Conservation (phyloP, 768 basidiomycete genomes). For the Xerocomus potaroensis region DNA sequence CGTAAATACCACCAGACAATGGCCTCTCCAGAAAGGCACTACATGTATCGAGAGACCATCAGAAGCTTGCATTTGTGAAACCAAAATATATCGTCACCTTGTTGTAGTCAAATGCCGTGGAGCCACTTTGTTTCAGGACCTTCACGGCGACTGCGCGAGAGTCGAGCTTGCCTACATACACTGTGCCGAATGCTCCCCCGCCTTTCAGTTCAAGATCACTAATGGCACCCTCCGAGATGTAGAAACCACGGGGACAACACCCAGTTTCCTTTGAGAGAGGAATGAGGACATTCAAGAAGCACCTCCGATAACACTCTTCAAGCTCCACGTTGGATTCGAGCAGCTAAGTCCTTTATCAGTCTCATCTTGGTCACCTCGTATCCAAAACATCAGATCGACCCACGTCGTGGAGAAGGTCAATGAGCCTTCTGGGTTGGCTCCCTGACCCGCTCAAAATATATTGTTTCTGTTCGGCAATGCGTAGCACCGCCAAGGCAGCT, state of each 20-base stretch:
- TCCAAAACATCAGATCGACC: slow-evolving; percentile 1
- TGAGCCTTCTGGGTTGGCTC: slow-evolving; percentile 5
- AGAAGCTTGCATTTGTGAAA: not conserved
- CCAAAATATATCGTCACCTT: slow-evolving; percentile 14
- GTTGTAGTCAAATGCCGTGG: not conserved
- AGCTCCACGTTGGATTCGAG: slow-evolving; percentile 16
- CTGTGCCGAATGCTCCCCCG: slow-evolving; percentile 21
- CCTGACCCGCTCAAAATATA: slow-evolving; percentile 2
- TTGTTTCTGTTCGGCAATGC: slow-evolving; percentile 5
- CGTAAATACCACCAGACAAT: slow-evolving; percentile 32
- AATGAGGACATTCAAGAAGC: slow-evolving; percentile 17
- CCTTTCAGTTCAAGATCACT: not conserved
- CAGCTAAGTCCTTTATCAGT: slow-evolving; percentile 15
- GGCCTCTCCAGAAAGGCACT: slow-evolving; percentile 31
- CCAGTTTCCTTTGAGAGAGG: slow-evolving; percentile 16
- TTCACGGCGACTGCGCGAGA: slow-evolving; percentile 30
- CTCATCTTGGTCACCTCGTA: not conserved
- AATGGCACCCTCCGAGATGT: slow-evolving; percentile 6
- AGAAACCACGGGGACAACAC: slow-evolving; percentile 17
- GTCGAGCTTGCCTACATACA: slow-evolving; percentile 16
- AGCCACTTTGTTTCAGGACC: not conserved
- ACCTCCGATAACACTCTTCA: slow-evolving; percentile 15
- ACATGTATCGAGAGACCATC: not conserved
- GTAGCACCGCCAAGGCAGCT: slow-evolving; percentile 11
- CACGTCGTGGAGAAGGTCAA: slow-evolving; percentile 25